These are phyloP conservation scores for Tulasnella sp. DNA, from an alignment of 768 basidiomycete species.

Conservation along the genomic window DNA sequence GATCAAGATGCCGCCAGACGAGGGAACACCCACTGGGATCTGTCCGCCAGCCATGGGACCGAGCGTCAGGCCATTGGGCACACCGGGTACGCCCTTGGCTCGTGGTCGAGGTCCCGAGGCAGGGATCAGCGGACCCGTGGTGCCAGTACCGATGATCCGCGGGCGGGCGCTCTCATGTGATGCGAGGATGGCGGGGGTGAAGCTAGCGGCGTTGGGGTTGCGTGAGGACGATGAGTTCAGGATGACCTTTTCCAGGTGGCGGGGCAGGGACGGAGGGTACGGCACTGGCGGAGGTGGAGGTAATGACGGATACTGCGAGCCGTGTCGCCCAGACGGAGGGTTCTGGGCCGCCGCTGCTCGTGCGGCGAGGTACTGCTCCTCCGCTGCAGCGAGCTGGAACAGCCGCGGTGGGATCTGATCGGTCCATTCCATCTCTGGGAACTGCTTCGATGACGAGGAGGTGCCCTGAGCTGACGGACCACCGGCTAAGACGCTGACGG, in stretches of 20 bases:
- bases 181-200: slow-evolving; percentile 26
- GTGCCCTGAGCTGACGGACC: slow-evolving; percentile 10
- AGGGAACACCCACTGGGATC: slow-evolving; percentile 8
- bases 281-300: slow-evolving; percentile 68
- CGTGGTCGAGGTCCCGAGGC: slow-evolving; percentile 36
- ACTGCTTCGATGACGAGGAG: neutral
- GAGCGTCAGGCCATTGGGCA: neutral
- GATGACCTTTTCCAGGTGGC: slow-evolving; percentile 92
- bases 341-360: slow-evolving; percentile 38
- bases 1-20: neutral
- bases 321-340: slow-evolving; percentile 30
- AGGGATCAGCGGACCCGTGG: slow-evolving; percentile 39
- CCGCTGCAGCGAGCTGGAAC: slow-evolving; percentile 72
- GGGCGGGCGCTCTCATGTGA: slow-evolving; percentile 22
- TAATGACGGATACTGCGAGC: slow-evolving; percentile 40
- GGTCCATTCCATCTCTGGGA: slow-evolving; percentile 61
- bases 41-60: neutral
- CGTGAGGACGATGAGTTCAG: slow-evolving; percentile 53
- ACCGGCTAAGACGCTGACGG: slow-evolving; percentile 9
- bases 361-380: slow-evolving; percentile 63
- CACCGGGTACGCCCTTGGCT: slow-evolving; percentile 24
- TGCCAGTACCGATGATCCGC: slow-evolving; percentile 34
- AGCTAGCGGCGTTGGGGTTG: slow-evolving; percentile 29
- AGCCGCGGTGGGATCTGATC: slow-evolving; percentile 72
- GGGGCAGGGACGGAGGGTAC: slow-evolving; percentile 79